A percentile compares a stretch with the other conserved stretches of the same genome.
Conservation (phyloP, 2,329 filamentous ascomycete species). For the Arthrinium puccinioides region DNA sequence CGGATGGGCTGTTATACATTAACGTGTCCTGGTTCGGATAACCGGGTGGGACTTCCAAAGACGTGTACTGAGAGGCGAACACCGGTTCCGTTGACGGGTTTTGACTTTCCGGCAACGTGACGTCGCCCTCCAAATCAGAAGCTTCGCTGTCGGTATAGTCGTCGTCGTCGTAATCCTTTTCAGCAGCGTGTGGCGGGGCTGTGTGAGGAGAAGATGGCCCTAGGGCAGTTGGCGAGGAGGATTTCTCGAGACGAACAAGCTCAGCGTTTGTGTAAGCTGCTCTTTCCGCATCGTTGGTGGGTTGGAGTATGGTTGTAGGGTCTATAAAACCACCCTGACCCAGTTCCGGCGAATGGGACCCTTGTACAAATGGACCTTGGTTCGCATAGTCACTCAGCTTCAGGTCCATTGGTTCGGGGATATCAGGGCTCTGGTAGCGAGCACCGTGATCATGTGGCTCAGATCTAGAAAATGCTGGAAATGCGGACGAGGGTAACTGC, state of each 20-base stretch:
- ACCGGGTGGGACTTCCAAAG: too few relatives aligned
- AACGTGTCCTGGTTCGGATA: too few relatives aligned
- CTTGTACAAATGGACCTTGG: constrained; percentile 16
- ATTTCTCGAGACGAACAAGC: constrained; percentile 18
- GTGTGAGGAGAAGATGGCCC: too few relatives aligned
- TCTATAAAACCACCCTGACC: constrained; percentile 20
- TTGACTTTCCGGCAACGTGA: too few relatives aligned
- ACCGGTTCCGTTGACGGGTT: too few relatives aligned
- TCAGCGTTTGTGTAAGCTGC: constrained; percentile 24
- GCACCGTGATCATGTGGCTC: not conserved
- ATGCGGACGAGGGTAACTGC: constrained; percentile 6
- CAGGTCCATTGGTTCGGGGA: constrained; percentile 25
- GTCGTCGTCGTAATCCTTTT: too few relatives aligned
- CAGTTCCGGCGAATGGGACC: constrained; percentile 20
- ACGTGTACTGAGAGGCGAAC: too few relatives aligned
- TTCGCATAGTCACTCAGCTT: constrained; percentile 9
- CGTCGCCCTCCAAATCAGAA: too few relatives aligned
- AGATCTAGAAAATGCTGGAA: too few relatives aligned
- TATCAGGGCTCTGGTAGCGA: constrained; percentile 25
- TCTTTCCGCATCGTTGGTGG: constrained; percentile 22
- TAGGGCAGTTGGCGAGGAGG: constrained; percentile 15
- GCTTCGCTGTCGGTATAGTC: too few relatives aligned
- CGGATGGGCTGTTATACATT: too few relatives aligned
- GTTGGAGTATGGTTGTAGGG: constrained; percentile 24
- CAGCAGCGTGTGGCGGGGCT: too few relatives aligned